Percentiles rank a stretch among this genome's conserved stretches.
Evolutionary conservation across 805 yeast genomes (phyloP).

Genomic region (Myxozyma geophila): DNA sequence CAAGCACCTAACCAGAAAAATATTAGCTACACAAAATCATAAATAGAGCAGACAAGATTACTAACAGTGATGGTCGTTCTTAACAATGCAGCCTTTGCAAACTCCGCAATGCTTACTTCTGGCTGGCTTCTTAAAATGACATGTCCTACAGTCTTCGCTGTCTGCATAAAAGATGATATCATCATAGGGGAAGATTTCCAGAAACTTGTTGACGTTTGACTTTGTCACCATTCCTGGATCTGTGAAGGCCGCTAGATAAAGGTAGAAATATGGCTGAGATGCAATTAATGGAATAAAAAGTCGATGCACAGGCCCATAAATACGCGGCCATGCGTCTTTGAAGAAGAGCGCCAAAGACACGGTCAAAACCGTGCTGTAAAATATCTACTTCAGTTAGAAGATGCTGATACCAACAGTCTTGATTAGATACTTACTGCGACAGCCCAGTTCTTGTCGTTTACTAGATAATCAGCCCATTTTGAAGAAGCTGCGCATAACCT

Average conservation of each 20-base stretch:
- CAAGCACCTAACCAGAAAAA: slow-evolving; percentile 46
- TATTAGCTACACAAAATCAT: not conserved
- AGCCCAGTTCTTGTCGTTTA: slow-evolving; percentile 39
- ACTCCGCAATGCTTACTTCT: slow-evolving; percentile 63
- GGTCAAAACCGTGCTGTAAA: slow-evolving; percentile 30
- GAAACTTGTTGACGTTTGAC: slow-evolving; percentile 39
- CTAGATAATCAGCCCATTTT: slow-evolving; percentile 22
- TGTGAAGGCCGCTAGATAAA: slow-evolving; percentile 43
- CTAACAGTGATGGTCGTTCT: slow-evolving; percentile 63
- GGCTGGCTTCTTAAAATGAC: slow-evolving; percentile 57
- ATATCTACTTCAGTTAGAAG: slow-evolving; percentile 6
- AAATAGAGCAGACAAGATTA: not conserved
- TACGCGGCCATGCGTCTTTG: slow-evolving; percentile 29
- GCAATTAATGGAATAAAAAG: slow-evolving; percentile 35
- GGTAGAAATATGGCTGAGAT: slow-evolving; percentile 39
- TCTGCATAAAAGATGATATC: slow-evolving; percentile 57
- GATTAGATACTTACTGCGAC: slow-evolving; percentile 26
- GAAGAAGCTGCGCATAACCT: slow-evolving; percentile 9
- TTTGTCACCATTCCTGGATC: slow-evolving; percentile 48
- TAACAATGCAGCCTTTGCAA: slow-evolving; percentile 54
- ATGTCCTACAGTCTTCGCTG: slow-evolving; percentile 53
- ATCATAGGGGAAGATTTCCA: slow-evolving; percentile 50
- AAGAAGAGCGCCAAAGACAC: slow-evolving; percentile 33
- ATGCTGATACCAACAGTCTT: too few species aligned
- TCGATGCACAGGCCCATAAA: slow-evolving; percentile 26